Percentiles rank a stretch among this genome's conserved stretches.
phyloP scores from a whole-genome alignment of 495 filamentous ascomycete species.

The Xanthoparmelia taractica region DNA sequence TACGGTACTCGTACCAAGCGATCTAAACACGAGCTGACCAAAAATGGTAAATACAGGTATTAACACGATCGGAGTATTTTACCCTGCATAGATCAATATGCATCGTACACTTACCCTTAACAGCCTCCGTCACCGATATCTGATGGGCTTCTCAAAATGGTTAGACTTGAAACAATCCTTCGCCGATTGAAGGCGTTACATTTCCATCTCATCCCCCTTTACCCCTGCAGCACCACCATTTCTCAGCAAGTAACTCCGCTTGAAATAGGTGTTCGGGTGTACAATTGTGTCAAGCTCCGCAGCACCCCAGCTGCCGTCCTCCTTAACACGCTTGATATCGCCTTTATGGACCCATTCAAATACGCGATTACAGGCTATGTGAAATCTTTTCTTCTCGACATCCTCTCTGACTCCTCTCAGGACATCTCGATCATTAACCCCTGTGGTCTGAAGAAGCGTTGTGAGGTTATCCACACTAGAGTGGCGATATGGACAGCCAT shows the following conservation, averaged over 20 bases:
- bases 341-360: constrained; percentile 81
- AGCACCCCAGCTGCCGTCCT: constrained; percentile 67
- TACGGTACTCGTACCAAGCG: not conserved
- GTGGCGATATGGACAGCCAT: constrained; percentile 95
- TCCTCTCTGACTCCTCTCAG: constrained; percentile 80
- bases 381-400: constrained; percentile 77
- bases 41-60: not conserved
- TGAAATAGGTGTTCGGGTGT: constrained; percentile 97
- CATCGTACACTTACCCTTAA: not conserved
- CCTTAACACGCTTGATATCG: constrained; percentile 86
- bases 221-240: constrained; percentile 35
- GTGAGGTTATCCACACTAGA: constrained; percentile 81
- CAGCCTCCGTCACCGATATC: not conserved
- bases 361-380: constrained; percentile 94
- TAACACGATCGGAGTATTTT: too few relatives aligned
- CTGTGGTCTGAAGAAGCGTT: constrained; percentile 60
- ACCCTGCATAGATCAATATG: not conserved
- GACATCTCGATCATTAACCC: constrained; percentile 68
- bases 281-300: constrained; percentile 87
- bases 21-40: not conserved
- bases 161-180: not conserved
- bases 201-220: constrained; percentile 26
- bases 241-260: constrained; percentile 82
- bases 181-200: constrained; percentile 1
- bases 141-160: too few relatives aligned